These are phyloP conservation scores for Podospora tetraspora DNA, from an alignment of 495 filamentous ascomycete species.

Conservation along the genomic window DNA sequence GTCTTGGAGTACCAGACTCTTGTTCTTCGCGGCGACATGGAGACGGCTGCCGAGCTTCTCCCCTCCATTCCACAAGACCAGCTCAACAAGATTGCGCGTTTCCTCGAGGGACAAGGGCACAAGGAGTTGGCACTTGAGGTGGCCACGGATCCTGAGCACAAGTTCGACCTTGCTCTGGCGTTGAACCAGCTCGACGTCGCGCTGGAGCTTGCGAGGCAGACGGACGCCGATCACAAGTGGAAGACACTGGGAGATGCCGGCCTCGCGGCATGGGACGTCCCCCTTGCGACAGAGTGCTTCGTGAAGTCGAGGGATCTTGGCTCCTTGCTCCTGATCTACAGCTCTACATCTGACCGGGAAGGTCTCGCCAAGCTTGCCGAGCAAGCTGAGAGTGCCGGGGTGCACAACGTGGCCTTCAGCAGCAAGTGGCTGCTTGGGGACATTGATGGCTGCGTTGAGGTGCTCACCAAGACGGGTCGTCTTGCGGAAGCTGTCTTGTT, in stretches of 20 bases:
- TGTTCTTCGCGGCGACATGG: constrained; percentile 92
- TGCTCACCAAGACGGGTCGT: constrained; percentile 72
- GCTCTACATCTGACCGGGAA: constrained; percentile 67
- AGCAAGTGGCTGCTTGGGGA: constrained; percentile 85
- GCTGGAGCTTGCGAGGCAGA: constrained; percentile 72
- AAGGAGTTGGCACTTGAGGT: constrained; percentile 93
- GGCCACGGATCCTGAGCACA: constrained; percentile 93
- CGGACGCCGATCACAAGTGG: constrained; percentile 94
- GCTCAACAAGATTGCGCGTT: constrained; percentile 94
- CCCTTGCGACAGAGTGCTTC: constrained; percentile 90
- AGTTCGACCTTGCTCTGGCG: constrained; percentile 85
- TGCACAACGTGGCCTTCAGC: constrained; percentile 88
- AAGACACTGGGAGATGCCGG: constrained; percentile 93
- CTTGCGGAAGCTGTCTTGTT: constrained; percentile 83
- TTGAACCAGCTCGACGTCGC: constrained; percentile 81
- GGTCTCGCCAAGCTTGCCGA: constrained; percentile 66
- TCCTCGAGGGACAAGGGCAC: constrained; percentile 95
- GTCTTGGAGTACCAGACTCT: constrained; percentile 97
- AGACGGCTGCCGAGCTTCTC: constrained; percentile 80
- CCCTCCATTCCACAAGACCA: constrained; percentile 78
- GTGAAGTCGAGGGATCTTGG: constrained; percentile 81
- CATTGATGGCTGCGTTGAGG: constrained; percentile 71
- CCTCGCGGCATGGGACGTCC: constrained; percentile 76
- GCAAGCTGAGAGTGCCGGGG: constrained; percentile 68
- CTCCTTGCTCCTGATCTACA: constrained; percentile 79